Evolutionary conservation across 345 rosid species (phyloP), one percentile per base, ranked within the genome.

Genomic region (Gossypium stocksii): DNA sequence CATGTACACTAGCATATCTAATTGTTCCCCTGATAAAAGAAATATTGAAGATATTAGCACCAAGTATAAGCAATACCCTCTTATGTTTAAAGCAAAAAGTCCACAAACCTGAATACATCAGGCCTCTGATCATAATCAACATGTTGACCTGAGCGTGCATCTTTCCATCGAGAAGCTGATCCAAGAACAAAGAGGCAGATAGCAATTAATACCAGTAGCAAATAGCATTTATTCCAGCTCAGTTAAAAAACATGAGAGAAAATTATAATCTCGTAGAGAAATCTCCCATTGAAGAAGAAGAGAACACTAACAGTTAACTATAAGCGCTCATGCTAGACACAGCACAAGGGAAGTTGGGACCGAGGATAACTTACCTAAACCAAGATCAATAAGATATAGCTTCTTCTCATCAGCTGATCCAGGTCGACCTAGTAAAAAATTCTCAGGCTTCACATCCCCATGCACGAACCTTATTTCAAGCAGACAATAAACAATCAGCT

Each of bases 381-480:
- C 98, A 83, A 93, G 97, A 84, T 93, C 98, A 74, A 93, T 86
- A 77, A 93, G 92, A 81, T 86, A 93, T 34, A 93, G 78, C 82
- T 91, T 91, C 84, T 93, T 93, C 83, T 90, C 97, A 57, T 87
- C 91, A 64, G 91, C 77, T 43, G 95, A 70, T 82, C 98, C 98
- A 66, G 98, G 91, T 75, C 73, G 97, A 77, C 98, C 98, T 72
- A 93, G 94, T 74, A 93, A 83, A 82, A 93, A 93, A 72, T 91
- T 93, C 80, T 93, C 98, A 15, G 98, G 98, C 80, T 93, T 93
- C 77, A 93, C 97, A 80, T 93, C 98, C 63, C 97, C 98, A 86
- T 93, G 97, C 78, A 93, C 95, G 85, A 89, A 93, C 82, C 98
- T 93, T 76, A 66, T 80, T 79, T 77, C 68, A 43, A 75, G 66